phyloP scores from a whole-genome alignment of 129 eudicot species.

The Arctium lappa region DNA sequence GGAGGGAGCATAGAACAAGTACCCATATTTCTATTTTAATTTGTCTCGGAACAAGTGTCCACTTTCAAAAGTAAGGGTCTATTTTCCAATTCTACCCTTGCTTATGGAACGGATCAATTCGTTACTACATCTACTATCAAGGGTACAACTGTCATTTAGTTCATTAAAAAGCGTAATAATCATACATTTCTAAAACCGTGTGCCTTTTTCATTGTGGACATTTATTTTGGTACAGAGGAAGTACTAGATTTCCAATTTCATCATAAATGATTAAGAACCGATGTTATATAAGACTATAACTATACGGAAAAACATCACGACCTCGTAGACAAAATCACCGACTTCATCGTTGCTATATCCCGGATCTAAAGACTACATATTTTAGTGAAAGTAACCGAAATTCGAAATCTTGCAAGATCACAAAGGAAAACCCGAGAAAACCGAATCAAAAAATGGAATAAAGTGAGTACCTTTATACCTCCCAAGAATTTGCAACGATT shows the following conservation, averaged over 20 bases:
- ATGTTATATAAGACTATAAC: neutral
- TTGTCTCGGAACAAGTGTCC: neutral
- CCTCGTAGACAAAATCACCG: neutral
- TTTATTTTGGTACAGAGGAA: neutral
- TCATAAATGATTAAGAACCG: no score
- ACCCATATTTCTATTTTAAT: no score
- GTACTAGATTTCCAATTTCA: neutral
- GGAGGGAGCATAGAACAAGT: no score
- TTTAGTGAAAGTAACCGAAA: neutral
- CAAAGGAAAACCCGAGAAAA: neutral
- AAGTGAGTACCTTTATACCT: conserved; percentile 62
- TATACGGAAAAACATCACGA: neutral
- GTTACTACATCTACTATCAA: neutral
- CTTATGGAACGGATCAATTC: neutral
- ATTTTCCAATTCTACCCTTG: neutral
- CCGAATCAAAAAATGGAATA: neutral
- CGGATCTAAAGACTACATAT: no score
- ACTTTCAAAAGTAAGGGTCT: neutral
- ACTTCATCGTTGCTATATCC: no score
- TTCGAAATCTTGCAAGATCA: neutral
- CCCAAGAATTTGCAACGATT: conserved; percentile 81
- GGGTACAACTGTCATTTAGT: neutral
- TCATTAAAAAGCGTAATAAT: no score
- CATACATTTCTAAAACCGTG: neutral
- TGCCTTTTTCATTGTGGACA: neutral